phyloP scores from a whole-genome alignment of 73 alveolate species.

The Urostyla sp. region DNA sequence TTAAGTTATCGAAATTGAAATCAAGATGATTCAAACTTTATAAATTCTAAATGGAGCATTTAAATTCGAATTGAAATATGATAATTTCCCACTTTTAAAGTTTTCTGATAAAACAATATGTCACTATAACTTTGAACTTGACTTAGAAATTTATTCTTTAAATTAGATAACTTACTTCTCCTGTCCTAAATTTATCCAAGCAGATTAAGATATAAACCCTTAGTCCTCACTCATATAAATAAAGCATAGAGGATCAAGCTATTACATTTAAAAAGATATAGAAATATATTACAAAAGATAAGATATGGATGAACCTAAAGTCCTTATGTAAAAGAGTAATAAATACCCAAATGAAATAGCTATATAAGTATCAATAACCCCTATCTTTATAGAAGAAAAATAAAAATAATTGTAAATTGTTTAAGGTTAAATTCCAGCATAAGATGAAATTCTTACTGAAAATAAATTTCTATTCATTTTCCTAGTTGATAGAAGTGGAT shows the following conservation, averaged over 20 bases:
- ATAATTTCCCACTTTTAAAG: not conserved
- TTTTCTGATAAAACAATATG: not conserved
- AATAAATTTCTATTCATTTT: not conserved
- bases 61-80: not conserved
- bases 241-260: not conserved
- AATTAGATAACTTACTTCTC: too few species aligned
- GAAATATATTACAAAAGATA: not conserved
- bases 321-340: not conserved
- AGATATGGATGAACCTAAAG: not conserved
- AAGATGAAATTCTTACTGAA: not conserved
- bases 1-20: not conserved
- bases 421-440: not conserved
- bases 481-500: not conserved
- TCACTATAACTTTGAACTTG: too few species aligned
- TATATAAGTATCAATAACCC: not conserved
- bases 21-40: too few species aligned
- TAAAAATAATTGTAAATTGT: too few species aligned
- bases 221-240: not conserved
- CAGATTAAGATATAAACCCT: not conserved
- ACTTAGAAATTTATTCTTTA: too few species aligned
- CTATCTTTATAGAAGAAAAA: not conserved
- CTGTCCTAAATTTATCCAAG: not conserved
- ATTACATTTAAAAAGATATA: not conserved
- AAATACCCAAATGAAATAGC: not conserved
- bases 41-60: not conserved